These are phyloP conservation scores for Platanthera zijinensis DNA, from an alignment of 106 monocot species.

Conservation along the genomic window DNA sequence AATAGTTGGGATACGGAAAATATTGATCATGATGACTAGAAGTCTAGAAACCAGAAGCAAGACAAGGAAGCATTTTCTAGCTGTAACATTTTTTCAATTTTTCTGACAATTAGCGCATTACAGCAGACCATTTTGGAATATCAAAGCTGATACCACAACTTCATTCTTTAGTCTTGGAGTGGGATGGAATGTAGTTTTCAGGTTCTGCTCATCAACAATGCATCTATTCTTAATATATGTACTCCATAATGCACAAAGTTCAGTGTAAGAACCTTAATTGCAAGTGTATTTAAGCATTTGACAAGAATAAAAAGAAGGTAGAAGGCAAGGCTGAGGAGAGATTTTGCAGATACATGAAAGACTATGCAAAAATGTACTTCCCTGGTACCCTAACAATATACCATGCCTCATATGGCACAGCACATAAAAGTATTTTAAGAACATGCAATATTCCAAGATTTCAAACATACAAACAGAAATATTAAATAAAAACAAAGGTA, in stretches of 20 bases:
- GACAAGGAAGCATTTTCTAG: background rate
- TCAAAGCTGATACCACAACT: background rate
- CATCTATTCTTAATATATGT: background rate
- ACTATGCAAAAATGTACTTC: background rate
- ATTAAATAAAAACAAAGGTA: background rate
- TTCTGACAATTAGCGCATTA: background rate
- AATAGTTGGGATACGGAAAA: background rate
- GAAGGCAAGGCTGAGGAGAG: background rate
- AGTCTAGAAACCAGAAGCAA: background rate
- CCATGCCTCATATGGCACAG: background rate
- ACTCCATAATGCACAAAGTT: no score
- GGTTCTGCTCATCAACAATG: background rate
- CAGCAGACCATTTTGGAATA: background rate
- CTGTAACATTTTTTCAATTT: background rate
- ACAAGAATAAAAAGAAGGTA: background rate
- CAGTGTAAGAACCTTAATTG: no score
- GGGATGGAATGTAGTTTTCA: background rate
- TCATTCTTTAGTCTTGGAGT: background rate
- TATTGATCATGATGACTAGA: background rate
- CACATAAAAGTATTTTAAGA: background rate
- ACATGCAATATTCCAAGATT: background rate
- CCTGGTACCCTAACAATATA: background rate
- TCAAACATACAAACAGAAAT: background rate
- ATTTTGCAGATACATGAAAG: background rate
- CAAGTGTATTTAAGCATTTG: no score